Base-by-base conservation (phyloP, 129 eudicot genomes). In the Mikania micrantha region DNA sequence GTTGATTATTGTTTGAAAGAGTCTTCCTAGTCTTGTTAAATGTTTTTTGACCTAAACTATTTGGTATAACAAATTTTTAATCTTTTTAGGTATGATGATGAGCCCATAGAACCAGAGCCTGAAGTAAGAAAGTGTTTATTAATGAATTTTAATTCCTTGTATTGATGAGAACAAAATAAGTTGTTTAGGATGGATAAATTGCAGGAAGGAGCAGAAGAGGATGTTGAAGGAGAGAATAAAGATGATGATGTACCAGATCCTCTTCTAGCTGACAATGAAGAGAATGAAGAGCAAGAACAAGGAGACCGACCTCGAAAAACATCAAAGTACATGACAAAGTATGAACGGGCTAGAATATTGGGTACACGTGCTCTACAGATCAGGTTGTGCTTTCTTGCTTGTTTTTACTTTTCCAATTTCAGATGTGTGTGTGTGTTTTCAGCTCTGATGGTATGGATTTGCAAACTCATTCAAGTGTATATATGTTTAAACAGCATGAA, bases 281-380 rank as follows among this genome's bases (percentile, higher is more conserved):
- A 88, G 6, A 84, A 67, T 17, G 73, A 70, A 61, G 96, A 67
- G 32, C 79, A 92, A 57, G 89, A 80, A 66, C 81, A 64, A 56
- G 85, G 9, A 4, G 90, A 82, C 58, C 74, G 82, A 25, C 80
- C 88, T 64, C 83, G 98, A 52, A 92, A 92, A 72, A 92, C 98
- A 50, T 88, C 96, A 3, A 92, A 92, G 44, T 88, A 83, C 69
- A 92, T 92, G 98, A 92, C 96, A 1, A 92, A 92, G 52, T 92
- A 85, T 42, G 98, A 92, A 78, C 77, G 98, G 19, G 96, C 98
- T 2, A 88, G 96, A 72, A 92, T 92, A 21, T 62, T 92, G 85
- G 98, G 98, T 45, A 88, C 98, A 3, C 91, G 96, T 6, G 98
- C 98, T 17, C 79, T 92, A 67, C 96, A 92, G 80, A 88, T 92